Evolutionary conservation across 805 yeast species (phyloP), one percentile per base, ranked within the genome.

Genomic region (Candida krabiensis): DNA sequence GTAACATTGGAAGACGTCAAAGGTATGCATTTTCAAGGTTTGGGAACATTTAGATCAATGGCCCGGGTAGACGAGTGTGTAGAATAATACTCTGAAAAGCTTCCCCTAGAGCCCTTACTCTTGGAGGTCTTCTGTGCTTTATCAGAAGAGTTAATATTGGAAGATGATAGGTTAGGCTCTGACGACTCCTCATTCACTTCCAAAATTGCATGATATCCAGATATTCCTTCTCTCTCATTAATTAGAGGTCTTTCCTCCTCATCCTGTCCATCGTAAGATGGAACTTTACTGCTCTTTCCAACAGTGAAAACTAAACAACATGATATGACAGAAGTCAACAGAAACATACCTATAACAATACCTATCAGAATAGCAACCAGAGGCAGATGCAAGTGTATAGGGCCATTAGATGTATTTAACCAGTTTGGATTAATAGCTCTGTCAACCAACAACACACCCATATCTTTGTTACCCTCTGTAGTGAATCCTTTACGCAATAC

Each of bases 291-390:
- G 16, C 28, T 49, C 23, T 44, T 55, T 29, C 64, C 64, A 19
- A 65, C 48, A 38, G 70, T 40, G 7, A 55, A 49, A 14, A 65
- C 43, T 54, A 69, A 56, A 42, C 67, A 61, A 40, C 69, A 67
- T 2, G 66, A 60, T 7, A 64, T 43, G 2, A 64, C 42, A 1
- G 56, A 12, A 2, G 66, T 44, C 21, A 70, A 54, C 3, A 68
- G 49, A 3, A 81, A 47, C 21, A 80, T 67, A 0, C 91, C 91
- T 7, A 82, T 52, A 2, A 83, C 60, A 4, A 83, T 64, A 5
- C 93, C 95, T 19, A 84, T 59, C 0, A 80, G 80, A 22, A 84
- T 63, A 11, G 91, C 86, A 14, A 81, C 70, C 36, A 78, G 70
- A 5, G 93, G 89, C 25, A 86, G 61, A 43, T 75, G 82, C 17